These are phyloP conservation scores for Parasarocladium wereldwijsianum DNA, from an alignment of 2,329 filamentous ascomycete species.

Conservation along the genomic window DNA sequence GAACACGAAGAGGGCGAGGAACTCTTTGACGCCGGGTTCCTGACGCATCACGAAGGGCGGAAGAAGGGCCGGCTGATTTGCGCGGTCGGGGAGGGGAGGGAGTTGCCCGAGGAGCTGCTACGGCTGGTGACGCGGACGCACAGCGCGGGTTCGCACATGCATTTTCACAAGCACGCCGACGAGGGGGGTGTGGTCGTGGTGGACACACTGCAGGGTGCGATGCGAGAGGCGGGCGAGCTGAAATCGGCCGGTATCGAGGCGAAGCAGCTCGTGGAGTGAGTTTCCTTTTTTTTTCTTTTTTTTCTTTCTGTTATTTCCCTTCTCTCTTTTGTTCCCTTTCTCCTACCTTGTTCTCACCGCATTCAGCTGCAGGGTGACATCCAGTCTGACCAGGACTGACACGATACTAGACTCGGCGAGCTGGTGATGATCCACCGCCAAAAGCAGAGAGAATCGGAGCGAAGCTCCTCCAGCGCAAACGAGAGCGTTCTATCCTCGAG, in stretches of 20 bases:
- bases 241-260: slow-evolving; percentile 61
- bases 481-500: slow-evolving; percentile 13
- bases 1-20: slow-evolving; percentile 29
- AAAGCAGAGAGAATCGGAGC: slow-evolving; percentile 23
- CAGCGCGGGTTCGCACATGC: slow-evolving; percentile 26
- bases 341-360: too few relatives aligned
- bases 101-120: slow-evolving; percentile 67
- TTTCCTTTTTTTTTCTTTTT: slow-evolving; percentile 7
- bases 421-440: slow-evolving; percentile 46
- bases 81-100: slow-evolving; percentile 63
- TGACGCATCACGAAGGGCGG: slow-evolving; percentile 58
- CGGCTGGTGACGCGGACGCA: slow-evolving; percentile 40
- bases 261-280: slow-evolving; percentile 65
- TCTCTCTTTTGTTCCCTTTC: neutral
- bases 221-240: slow-evolving; percentile 78
- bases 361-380: neutral
- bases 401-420: slow-evolving; percentile 50
- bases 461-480: slow-evolving; percentile 7
- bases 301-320: neutral
- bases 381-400: slow-evolving; percentile 8
- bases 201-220: slow-evolving; percentile 62
- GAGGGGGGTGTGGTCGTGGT: slow-evolving; percentile 56
- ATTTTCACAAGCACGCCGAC: slow-evolving; percentile 51
- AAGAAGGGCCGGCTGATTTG: slow-evolving; percentile 58
- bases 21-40: slow-evolving; percentile 57